Conservation (phyloP, 2,329 filamentous ascomycete species). For the Alternaria conjuncta region DNA sequence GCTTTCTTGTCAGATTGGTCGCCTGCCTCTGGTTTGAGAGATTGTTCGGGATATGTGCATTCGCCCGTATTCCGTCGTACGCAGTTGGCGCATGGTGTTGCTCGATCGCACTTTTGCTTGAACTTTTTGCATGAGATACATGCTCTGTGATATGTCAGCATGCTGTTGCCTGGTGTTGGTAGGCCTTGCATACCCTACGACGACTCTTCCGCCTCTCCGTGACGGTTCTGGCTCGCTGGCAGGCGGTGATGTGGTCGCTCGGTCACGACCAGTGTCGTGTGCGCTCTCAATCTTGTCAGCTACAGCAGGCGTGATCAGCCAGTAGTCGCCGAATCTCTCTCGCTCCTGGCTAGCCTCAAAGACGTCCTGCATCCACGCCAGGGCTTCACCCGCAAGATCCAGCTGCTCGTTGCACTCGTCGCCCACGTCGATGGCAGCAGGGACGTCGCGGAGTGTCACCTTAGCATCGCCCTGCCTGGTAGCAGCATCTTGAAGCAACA, state of each 20-base stretch:
- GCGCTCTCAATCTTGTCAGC: conserved; percentile 47
- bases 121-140: conserved; percentile 15
- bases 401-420: conserved; percentile 68
- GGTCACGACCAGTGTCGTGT: conserved; percentile 7
- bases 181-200: conserved; percentile 15
- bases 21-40: not conserved
- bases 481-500: conserved; percentile 62
- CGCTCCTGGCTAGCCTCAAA: conserved; percentile 67
- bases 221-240: conserved; percentile 13
- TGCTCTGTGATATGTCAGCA: conserved; percentile 8
- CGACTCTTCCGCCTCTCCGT: conserved; percentile 4
- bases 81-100: conserved; percentile 17
- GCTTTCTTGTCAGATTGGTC: not conserved
- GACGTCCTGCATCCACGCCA: conserved; percentile 69
- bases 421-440: conserved; percentile 76
- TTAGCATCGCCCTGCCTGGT: conserved; percentile 45
- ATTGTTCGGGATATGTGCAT: conserved; percentile 13
- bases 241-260: conserved; percentile 25
- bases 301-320: conserved; percentile 64
- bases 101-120: conserved; percentile 19
- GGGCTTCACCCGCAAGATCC: conserved; percentile 70
- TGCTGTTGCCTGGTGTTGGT: not conserved
- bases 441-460: conserved; percentile 62
- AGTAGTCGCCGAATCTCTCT: conserved; percentile 66
- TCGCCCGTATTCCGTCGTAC: conserved; percentile 3